Evolutionary conservation across 495 filamentous ascomycete species (phyloP).

Genomic region (Penicillium psychrofluorescens): DNA sequence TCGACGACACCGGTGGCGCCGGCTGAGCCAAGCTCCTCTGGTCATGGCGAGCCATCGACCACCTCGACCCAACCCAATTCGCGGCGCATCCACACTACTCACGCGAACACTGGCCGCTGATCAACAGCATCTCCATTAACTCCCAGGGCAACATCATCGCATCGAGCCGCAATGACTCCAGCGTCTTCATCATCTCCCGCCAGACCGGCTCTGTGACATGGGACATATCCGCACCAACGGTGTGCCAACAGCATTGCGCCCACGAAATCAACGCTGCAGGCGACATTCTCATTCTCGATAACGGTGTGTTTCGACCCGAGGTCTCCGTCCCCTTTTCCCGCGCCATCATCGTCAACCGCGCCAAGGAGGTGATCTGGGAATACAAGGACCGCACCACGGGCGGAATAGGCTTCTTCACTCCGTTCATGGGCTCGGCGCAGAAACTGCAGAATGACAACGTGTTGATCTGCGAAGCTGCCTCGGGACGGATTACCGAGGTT

Average conservation of each 20-base stretch:
- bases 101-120: conserved; percentile 39
- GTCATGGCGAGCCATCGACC: conserved; percentile 36
- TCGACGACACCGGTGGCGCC: conserved; percentile 12
- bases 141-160: conserved; percentile 35
- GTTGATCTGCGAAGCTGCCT: conserved; percentile 35
- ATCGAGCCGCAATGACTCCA: conserved; percentile 32
- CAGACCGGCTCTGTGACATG: conserved; percentile 31
- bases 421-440: conserved; percentile 44
- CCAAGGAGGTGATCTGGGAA: conserved; percentile 36
- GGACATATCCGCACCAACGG: conserved; percentile 29
- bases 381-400: conserved; percentile 35
- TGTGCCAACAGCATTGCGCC: conserved; percentile 40
- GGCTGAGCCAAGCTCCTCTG: conserved; percentile 28
- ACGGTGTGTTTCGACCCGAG: conserved; percentile 34
- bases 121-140: conserved; percentile 32
- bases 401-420: conserved; percentile 37
- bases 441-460: conserved; percentile 31
- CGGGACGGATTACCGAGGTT: conserved; percentile 46
- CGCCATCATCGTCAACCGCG: conserved; percentile 27
- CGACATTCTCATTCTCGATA: conserved; percentile 40
- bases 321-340: conserved; percentile 33
- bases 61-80: conserved; percentile 26
- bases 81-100: conserved; percentile 32
- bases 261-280: conserved; percentile 27
- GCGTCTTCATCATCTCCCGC: conserved; percentile 34